phyloP scores from a whole-genome alignment of 179 eudicot genomes.

The Nepenthes alata region DNA sequence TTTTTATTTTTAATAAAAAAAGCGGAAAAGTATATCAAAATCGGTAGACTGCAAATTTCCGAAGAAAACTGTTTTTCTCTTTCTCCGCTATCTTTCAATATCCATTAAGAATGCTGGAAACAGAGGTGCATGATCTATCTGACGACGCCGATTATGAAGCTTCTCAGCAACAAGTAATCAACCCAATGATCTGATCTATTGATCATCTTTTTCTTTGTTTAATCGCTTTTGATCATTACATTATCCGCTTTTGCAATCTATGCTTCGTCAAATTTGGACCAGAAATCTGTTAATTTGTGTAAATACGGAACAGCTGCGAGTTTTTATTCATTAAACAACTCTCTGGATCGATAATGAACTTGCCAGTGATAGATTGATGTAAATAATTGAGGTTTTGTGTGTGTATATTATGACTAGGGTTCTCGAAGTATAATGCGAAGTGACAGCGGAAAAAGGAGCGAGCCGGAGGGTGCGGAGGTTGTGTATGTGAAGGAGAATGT shows the following conservation, averaged over 20 bases:
- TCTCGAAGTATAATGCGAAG: conserved; percentile 34
- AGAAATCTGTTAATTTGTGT: too few relatives aligned
- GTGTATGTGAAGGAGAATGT: conserved; percentile 78
- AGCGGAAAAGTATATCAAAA: too few relatives aligned
- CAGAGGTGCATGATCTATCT: conserved; percentile 62
- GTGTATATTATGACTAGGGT: conserved; percentile 25
- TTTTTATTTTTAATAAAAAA: too few relatives aligned
- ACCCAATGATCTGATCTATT: neutral
- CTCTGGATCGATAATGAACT: neutral
- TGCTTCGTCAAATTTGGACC: neutral
- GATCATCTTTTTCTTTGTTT: neutral
- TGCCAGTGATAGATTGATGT: neutral
- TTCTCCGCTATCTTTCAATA: too few relatives aligned
- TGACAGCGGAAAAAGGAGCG: conserved; percentile 57
- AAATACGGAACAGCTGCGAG: too few relatives aligned
- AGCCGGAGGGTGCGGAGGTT: conserved; percentile 57
- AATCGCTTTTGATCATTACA: neutral
- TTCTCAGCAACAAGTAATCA: conserved; percentile 62
- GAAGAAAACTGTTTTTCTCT: too few relatives aligned
- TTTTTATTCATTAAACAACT: neutral
- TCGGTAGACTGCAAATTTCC: neutral
- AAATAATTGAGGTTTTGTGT: conserved; percentile 4
- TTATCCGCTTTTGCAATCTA: neutral
- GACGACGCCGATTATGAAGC: conserved; percentile 95
- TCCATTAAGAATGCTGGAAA: conserved; percentile 46